A percentile compares a stretch with the other conserved stretches of the same genome.
These are phyloP conservation scores for Stellera chamaejasme DNA, from an alignment of 345 rosid species.

Conservation along the genomic window DNA sequence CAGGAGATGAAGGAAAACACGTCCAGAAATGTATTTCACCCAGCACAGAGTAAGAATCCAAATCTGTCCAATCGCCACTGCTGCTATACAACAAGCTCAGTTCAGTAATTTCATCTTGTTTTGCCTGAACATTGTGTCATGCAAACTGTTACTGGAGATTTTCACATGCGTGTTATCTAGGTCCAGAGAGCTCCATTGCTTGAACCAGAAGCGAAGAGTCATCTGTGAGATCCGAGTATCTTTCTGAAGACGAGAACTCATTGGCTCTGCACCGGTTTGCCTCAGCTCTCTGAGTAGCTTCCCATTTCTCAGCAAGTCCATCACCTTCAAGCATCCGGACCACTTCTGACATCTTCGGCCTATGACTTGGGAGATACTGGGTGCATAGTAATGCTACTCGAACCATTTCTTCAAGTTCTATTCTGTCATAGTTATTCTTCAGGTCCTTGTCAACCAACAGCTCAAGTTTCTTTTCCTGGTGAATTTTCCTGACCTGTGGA, in stretches of 20 bases:
- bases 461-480: slow-evolving; percentile 85
- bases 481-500: slow-evolving; percentile 75
- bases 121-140: slow-evolving; percentile 1
- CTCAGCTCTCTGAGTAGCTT: slow-evolving; percentile 78
- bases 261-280: slow-evolving; percentile 46
- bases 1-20: slow-evolving; percentile 13
- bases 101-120: neutral
- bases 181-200: slow-evolving; percentile 97
- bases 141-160: neutral
- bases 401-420: slow-evolving; percentile 81
- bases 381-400: slow-evolving; percentile 84
- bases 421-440: slow-evolving; percentile 53
- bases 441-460: slow-evolving; percentile 81
- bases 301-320: slow-evolving; percentile 95
- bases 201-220: slow-evolving; percentile 72
- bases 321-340: slow-evolving; percentile 97
- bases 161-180: slow-evolving; percentile 46
- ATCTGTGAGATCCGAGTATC: slow-evolving; percentile 84
- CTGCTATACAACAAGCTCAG: slow-evolving; percentile 22
- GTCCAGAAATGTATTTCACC: slow-evolving; percentile 15
- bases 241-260: slow-evolving; percentile 69
- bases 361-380: slow-evolving; percentile 65
- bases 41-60: slow-evolving; percentile 14
- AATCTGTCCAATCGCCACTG: slow-evolving; percentile 31
- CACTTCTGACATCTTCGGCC: slow-evolving; percentile 95